Evolutionary conservation across 371 early-diverging fungal species (phyloP).

Genomic region (Rhizopus microsporus): DNA sequence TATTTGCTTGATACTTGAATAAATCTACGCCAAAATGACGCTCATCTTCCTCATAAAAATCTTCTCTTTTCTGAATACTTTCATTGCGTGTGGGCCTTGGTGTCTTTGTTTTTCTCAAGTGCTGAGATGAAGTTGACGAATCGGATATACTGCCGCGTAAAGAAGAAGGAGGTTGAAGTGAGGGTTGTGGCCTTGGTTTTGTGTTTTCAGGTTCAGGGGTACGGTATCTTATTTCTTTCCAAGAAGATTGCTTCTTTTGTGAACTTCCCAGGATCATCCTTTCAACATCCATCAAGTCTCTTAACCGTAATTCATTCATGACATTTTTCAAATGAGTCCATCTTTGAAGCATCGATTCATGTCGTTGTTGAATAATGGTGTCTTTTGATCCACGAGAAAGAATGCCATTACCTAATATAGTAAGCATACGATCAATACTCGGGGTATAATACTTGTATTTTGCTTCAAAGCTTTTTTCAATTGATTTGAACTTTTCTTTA

Average conservation of each 20-base stretch:
- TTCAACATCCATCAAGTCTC: slow-evolving; percentile 51
- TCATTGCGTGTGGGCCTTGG: slow-evolving; percentile 16
- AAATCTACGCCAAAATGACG: slow-evolving; percentile 19
- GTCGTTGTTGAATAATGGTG: slow-evolving; percentile 42
- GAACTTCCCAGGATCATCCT: slow-evolving; percentile 19
- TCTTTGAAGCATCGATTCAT: slow-evolving; percentile 52
- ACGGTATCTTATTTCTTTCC: slow-evolving; percentile 38
- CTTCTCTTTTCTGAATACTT: slow-evolving; percentile 13
- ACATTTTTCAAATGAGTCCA: slow-evolving; percentile 54
- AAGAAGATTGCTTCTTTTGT: slow-evolving; percentile 10
- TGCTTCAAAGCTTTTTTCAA: slow-evolving; percentile 64
- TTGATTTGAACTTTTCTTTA: slow-evolving; percentile 50
- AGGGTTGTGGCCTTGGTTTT: slow-evolving; percentile 1
- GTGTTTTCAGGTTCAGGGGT: slow-evolving; percentile 31
- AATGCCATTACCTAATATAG: slow-evolving; percentile 60
- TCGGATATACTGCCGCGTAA: slow-evolving; percentile 20
- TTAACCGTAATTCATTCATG: slow-evolving; percentile 50
- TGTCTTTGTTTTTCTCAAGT: slow-evolving; percentile 9
- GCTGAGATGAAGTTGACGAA: slow-evolving; percentile 14
- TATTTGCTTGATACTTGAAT: slow-evolving; percentile 10
- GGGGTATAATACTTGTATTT: slow-evolving; percentile 66
- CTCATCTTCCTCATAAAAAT: slow-evolving; percentile 33
- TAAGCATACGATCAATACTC: slow-evolving; percentile 60
- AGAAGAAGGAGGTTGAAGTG: slow-evolving; percentile 8
- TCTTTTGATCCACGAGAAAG: slow-evolving; percentile 55